Base-by-base conservation (phyloP, 1,284 basidiomycete genomes). In the Marasmius sp. region DNA sequence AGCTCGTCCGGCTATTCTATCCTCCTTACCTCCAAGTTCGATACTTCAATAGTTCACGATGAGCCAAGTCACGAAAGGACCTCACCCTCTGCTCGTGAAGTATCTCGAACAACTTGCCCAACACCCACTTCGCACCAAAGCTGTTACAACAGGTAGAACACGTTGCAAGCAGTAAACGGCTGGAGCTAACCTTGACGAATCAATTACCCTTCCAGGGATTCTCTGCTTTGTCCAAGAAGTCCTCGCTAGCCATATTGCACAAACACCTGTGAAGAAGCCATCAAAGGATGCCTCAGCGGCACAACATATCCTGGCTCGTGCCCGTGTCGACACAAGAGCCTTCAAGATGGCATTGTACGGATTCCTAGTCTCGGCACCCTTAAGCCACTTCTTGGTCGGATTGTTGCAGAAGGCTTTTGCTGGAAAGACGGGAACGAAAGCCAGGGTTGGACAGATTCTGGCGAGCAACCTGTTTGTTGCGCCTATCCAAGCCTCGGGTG, bases 311-410 rank as follows among this genome's bases (percentile, higher is more conserved):
- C 80, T 92, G 57, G 84, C 85, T 9, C 75, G 76, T 54, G 75
- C 80, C 16, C 87, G 87, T 68, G 72, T 93, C 51, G 80, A 91
- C 69, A 56, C 75, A 54, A 87, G 85, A 66, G 90, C 92, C 8
- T 61, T 91, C 66, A 93, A 94, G 76, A 93, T 95, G 89, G 89
- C 86, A 3, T 61, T 91, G 34, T 95, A 94, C 69, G 94, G 94
- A 66, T 88, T 91, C 77, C 81, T 91, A 66, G 81, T 95, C 58
- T 93, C 92, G n/a, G 94, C 93, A 6, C 94, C 94, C 2, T 73
- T 95, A 47, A 83, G 87, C 50, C 94, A 95, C 71, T 75, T 84
- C 72, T 85, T 95, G 64, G 83, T 92, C 41, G 86, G 87, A 57
- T 68, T 81, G 36, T 76, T 95, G 58, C 92, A 94, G 73, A 88